phyloP scores from a whole-genome alignment of 2,329 filamentous ascomycete genomes.

The Colletotrichum gigasporum region DNA sequence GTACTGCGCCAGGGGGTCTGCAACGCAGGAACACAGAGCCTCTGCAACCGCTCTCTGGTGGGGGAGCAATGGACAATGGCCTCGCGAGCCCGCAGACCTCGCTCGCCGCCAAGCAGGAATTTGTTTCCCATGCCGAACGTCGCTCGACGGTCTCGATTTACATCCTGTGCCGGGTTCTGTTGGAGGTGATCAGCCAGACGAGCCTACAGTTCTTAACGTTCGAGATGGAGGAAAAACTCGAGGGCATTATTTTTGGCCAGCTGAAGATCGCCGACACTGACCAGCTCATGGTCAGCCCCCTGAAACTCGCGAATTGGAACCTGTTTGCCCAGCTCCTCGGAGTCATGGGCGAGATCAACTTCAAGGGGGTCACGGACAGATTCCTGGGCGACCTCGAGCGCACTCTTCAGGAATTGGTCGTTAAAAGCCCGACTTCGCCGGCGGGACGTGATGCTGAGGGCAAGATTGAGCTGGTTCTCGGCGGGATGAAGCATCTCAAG shows the following conservation, averaged over 20 bases:
- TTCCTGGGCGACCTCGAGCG: constrained; percentile 84
- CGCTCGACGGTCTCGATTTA: constrained; percentile 96
- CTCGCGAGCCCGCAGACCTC: constrained; percentile 42
- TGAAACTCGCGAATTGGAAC: constrained; percentile 95
- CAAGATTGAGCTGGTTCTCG: constrained; percentile 85
- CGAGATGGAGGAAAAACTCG: constrained; percentile 93
- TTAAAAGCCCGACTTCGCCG: constrained; percentile 69
- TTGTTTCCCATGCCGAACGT: constrained; percentile 82
- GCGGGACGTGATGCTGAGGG: constrained; percentile 76
- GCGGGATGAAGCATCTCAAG: constrained; percentile 90
- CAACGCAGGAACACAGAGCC: constrained; percentile 81
- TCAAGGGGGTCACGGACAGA: constrained; percentile 81
- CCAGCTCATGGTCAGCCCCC: constrained; percentile 77
- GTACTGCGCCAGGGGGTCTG: constrained; percentile 56
- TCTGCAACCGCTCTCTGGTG: constrained; percentile 54
- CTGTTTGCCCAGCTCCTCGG: constrained; percentile 92
- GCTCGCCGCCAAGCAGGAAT: constrained; percentile 70
- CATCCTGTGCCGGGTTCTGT: constrained; percentile 90
- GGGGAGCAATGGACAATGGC: constrained; percentile 41
- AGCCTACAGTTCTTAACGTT: constrained; percentile 82
- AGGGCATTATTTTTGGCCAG: constrained; percentile 97
- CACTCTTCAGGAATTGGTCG: constrained; percentile 78
- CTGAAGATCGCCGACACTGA: constrained; percentile 89
- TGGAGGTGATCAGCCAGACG: constrained; percentile 94
- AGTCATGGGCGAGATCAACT: constrained; percentile 95